Evolutionary conservation across 2,329 filamentous ascomycete species (phyloP).

Genomic region (Neonectria faginata): DNA sequence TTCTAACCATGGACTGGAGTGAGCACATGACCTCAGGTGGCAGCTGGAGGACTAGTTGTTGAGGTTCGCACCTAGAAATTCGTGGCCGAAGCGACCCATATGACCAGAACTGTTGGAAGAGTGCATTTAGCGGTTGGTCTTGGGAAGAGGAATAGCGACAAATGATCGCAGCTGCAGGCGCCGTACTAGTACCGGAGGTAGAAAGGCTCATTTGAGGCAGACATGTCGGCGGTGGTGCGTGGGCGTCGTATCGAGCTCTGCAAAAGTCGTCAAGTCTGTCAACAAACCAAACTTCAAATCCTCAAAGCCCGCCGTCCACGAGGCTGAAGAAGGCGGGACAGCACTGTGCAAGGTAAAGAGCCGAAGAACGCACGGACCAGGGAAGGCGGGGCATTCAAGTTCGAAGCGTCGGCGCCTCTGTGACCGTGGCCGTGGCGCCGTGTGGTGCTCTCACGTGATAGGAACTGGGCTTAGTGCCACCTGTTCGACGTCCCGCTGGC

Average conservation of each 20-base stretch:
- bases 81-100: conserved; percentile 96
- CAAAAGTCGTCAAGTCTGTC: conserved; percentile 11
- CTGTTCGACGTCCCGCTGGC: conserved; percentile 52
- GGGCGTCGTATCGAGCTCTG: conserved; percentile 22
- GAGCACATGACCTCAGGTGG: conserved; percentile 7
- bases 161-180: not conserved
- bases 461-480: conserved; percentile 52
- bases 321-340: conserved; percentile 45
- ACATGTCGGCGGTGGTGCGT: conserved; percentile 60
- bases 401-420: conserved; percentile 12
- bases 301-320: conserved; percentile 27
- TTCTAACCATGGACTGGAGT: conserved; percentile 67
- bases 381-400: conserved; percentile 39
- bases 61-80: conserved; percentile 81
- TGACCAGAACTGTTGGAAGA: conserved; percentile 82
- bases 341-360: conserved; percentile 25
- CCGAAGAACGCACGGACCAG: conserved; percentile 34
- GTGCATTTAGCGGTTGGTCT: conserved; percentile 29
- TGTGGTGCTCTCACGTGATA: conserved; percentile 50
- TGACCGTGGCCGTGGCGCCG: conserved; percentile 26
- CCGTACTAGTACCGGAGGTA: conserved; percentile 97
- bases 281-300: conserved; percentile 23
- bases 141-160: not conserved
- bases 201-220: conserved; percentile 82
- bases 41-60: not conserved